phyloP scores from a whole-genome alignment of 495 filamentous ascomycete species.

The Extremus antarcticus region DNA sequence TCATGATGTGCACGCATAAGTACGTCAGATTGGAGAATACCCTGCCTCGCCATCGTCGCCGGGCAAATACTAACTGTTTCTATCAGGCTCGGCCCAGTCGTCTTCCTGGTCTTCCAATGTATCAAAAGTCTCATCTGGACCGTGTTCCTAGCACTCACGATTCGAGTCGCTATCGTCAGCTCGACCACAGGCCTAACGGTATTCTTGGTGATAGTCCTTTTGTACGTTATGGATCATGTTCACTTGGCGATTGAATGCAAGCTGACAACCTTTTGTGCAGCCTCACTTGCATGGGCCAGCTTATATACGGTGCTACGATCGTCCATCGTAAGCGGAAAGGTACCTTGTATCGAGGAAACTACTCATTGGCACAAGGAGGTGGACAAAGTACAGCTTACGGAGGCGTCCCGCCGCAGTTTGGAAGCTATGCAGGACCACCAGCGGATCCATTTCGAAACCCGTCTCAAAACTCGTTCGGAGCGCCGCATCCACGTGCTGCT shows the following conservation, averaged over 20 bases:
- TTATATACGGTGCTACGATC: conserved; percentile 30
- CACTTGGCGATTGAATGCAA: background rate
- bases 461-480: conserved; percentile 5
- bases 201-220: background rate
- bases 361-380: conserved; percentile 1
- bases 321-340: conserved; percentile 27
- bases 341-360: conserved; percentile 6
- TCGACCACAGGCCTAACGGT: background rate
- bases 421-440: conserved; percentile 7
- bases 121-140: conserved; percentile 27
- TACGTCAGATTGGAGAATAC: too few species aligned
- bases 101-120: conserved; percentile 24
- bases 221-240: conserved; percentile 4
- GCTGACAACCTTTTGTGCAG: conserved; percentile 14
- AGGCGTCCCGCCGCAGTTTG: background rate
- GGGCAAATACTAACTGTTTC: too few species aligned
- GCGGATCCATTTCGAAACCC: background rate
- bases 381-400: background rate
- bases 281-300: conserved; percentile 22
- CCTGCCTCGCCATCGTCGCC: too few species aligned
- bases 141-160: conserved; percentile 19
- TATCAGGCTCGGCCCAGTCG: conserved; percentile 24
- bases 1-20: conserved; percentile 16
- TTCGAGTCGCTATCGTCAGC: conserved; percentile 5
- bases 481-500: background rate